phyloP scores from a whole-genome alignment of 345 rosid genomes.

The Acer yangbiense region DNA sequence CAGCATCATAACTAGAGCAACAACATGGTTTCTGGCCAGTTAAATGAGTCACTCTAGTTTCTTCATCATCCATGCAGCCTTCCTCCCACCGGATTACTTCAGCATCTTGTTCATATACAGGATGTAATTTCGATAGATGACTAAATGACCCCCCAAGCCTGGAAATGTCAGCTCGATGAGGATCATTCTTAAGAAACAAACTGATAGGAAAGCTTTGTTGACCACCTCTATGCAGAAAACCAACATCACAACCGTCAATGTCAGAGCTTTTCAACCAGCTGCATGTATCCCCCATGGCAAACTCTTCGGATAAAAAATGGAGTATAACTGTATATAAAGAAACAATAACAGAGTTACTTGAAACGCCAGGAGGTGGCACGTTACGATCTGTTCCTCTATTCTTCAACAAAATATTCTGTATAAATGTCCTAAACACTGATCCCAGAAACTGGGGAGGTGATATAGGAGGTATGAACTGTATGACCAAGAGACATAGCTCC shows the following conservation, averaged over 20 bases:
- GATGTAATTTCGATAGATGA: slow-evolving; percentile 77
- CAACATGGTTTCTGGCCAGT: slow-evolving; percentile 90
- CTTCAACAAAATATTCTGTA: slow-evolving; percentile 82
- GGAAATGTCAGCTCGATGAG: slow-evolving; percentile 78
- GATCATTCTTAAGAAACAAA: slow-evolving; percentile 78
- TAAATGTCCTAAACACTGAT: slow-evolving; percentile 82
- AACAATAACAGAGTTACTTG: slow-evolving; percentile 86
- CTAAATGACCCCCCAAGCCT: slow-evolving; percentile 92
- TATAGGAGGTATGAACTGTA: slow-evolving; percentile 83
- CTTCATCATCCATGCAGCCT: slow-evolving; percentile 90
- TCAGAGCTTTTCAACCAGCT: slow-evolving; percentile 61
- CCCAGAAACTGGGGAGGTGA: slow-evolving; percentile 81
- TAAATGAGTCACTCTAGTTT: slow-evolving; percentile 70
- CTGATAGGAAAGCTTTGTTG: slow-evolving; percentile 78
- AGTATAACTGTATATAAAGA: slow-evolving; percentile 83
- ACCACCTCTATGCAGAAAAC: slow-evolving; percentile 95
- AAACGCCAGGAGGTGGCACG: slow-evolving; percentile 76
- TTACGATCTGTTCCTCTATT: slow-evolving; percentile 87
- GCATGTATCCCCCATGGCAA: slow-evolving; percentile 46
- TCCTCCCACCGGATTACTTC: slow-evolving; percentile 93
- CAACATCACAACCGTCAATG: slow-evolving; percentile 48
- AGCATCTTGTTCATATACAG: slow-evolving; percentile 61
- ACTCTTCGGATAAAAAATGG: slow-evolving; percentile 94
- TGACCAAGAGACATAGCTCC: slow-evolving; percentile 87
- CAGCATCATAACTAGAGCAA: slow-evolving; percentile 76